These are phyloP conservation scores for Chaetomium olivaceum DNA, from an alignment of 2,329 filamentous ascomycete species.

Conservation along the genomic window DNA sequence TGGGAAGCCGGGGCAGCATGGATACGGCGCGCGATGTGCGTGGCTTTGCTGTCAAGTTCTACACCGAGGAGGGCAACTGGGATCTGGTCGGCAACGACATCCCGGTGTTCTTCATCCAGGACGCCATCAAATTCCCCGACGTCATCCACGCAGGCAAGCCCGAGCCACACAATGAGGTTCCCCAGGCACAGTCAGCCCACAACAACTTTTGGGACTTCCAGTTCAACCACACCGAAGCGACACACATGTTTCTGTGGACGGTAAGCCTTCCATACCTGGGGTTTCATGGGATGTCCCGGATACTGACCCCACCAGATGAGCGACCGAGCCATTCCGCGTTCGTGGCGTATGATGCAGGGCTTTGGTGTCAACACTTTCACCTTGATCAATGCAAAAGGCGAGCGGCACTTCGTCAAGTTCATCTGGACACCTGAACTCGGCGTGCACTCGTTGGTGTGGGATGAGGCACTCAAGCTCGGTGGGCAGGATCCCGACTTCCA, in stretches of 20 bases:
- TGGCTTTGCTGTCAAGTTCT: conserved; percentile 77
- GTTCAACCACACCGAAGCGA: conserved; percentile 67
- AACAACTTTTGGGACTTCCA: conserved; percentile 80
- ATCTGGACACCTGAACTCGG: conserved; percentile 73
- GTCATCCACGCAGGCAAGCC: conserved; percentile 65
- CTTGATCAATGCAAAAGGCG: conserved; percentile 65
- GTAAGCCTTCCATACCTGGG: conserved; percentile 51
- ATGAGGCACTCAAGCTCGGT: conserved; percentile 34
- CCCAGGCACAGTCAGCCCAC: conserved; percentile 69
- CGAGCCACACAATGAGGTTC: conserved; percentile 69
- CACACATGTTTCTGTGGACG: conserved; percentile 78
- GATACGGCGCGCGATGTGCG: conserved; percentile 83
- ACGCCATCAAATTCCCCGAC: conserved; percentile 73
- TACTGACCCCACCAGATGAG: conserved; percentile 53
- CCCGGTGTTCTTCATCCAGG: conserved; percentile 75
- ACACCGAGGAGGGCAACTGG: conserved; percentile 77
- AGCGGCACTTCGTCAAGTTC: conserved; percentile 76
- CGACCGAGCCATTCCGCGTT: conserved; percentile 71
- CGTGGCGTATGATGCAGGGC: conserved; percentile 82
- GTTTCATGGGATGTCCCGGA: fast-evolving
- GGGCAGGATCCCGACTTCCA: conserved; percentile 37
- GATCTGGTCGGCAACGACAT: conserved; percentile 75
- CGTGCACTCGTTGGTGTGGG: conserved; percentile 35
- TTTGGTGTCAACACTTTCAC: conserved; percentile 82
- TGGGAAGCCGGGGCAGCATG: conserved; percentile 72